phyloP scores from a whole-genome alignment of 129 eudicot species.

The Lonicera japonica region DNA sequence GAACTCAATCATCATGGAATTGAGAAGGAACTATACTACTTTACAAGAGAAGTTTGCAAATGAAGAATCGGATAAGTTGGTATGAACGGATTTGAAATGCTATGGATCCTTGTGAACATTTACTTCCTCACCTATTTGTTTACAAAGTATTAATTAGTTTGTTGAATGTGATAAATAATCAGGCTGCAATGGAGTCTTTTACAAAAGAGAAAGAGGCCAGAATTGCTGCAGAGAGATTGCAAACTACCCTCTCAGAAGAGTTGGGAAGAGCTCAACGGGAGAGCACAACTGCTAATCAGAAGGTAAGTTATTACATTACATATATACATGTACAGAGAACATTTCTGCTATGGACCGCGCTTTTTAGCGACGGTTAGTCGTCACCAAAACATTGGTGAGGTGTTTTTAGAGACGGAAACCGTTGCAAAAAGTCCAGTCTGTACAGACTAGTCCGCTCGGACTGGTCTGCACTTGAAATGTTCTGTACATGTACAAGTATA shows the following conservation, averaged over 20 bases:
- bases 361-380: too few species aligned
- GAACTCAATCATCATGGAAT: slow-evolving; percentile 60
- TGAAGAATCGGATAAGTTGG: slow-evolving; percentile 80
- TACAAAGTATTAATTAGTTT: not conserved
- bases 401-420: too few species aligned
- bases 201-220: slow-evolving; percentile 70
- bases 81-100: slow-evolving; percentile 20
- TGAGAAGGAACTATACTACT: slow-evolving; percentile 36
- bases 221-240: slow-evolving; percentile 57
- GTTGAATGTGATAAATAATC: not conserved
- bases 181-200: slow-evolving; percentile 76
- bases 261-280: slow-evolving; percentile 75
- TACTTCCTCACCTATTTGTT: slow-evolving; percentile 1
- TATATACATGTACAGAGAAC: not conserved
- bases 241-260: slow-evolving; percentile 56
- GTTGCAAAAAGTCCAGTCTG: too few species aligned
- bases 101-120: not conserved
- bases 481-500: too few species aligned
- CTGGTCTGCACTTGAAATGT: too few species aligned
- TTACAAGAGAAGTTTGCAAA: slow-evolving; percentile 56
- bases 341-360: too few species aligned
- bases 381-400: too few species aligned
- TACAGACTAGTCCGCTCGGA: too few species aligned
- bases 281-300: slow-evolving; percentile 53
- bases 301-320: slow-evolving; percentile 30